Percentiles rank a stretch among this genome's conserved stretches.
Evolutionary conservation across 257 asterid species (phyloP).

Genomic region (Nicotiana tabacum): DNA sequence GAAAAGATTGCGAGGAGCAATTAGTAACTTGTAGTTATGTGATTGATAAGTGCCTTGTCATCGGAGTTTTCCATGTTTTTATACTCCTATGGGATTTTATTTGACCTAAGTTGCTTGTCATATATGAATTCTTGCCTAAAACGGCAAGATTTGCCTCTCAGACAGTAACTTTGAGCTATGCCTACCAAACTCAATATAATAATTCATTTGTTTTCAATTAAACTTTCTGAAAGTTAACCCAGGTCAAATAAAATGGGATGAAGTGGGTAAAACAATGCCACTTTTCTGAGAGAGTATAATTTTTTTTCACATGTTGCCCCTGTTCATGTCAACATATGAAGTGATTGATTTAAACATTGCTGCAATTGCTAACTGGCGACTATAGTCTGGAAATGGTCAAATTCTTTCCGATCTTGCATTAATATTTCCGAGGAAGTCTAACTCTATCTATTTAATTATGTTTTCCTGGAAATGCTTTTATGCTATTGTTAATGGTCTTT

Average conservation of each 20-base stretch:
- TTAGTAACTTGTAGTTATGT: not conserved
- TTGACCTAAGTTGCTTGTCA: not conserved
- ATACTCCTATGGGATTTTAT: not conserved
- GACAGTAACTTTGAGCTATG: not conserved
- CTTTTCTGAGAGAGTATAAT: not conserved
- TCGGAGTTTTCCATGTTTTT: not conserved
- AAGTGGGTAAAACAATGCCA: not conserved
- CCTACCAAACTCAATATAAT: not conserved
- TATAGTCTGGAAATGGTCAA: not conserved
- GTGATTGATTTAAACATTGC: not conserved
- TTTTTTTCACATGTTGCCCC: not conserved
- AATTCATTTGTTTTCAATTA: not conserved
- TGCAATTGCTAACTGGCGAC: not conserved
- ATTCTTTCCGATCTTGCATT: not conserved
- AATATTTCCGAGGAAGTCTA: not conserved
- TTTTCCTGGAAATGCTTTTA: not conserved
- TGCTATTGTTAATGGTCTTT: not conserved
- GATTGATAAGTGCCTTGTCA: not conserved
- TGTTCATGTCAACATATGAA: not conserved
- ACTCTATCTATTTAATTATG: not conserved
- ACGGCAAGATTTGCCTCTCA: not conserved
- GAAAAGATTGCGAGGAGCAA: not conserved
- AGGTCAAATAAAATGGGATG: not conserved
- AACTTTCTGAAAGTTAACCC: slow-evolving; percentile 6
- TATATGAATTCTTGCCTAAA: not conserved